Evolutionary conservation across 2,329 filamentous ascomycete species (phyloP).

Genomic region (Penicillium sp.): DNA sequence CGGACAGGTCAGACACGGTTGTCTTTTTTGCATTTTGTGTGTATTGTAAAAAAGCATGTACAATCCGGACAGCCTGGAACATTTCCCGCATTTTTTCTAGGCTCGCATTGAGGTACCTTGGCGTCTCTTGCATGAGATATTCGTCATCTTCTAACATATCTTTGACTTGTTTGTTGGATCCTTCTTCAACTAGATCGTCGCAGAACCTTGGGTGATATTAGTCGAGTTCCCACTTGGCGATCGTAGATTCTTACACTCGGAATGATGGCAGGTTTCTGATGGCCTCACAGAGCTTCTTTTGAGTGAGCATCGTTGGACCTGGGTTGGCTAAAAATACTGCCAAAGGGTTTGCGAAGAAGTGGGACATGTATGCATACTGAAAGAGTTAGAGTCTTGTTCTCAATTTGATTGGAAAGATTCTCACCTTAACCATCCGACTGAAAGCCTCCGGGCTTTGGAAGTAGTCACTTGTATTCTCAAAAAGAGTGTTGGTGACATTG

Average conservation of each 20-base stretch:
- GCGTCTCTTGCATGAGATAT: constrained; percentile 45
- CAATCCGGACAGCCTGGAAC: constrained; percentile 33
- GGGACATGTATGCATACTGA: constrained; percentile 63
- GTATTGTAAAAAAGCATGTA: constrained; percentile 29
- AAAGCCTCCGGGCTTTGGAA: constrained; percentile 60
- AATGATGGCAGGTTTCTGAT: constrained; percentile 60
- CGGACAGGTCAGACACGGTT: constrained; percentile 38
- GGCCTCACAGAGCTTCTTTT: constrained; percentile 52
- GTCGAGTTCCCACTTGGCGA: not conserved
- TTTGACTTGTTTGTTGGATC: constrained; percentile 38
- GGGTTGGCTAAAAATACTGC: constrained; percentile 49
- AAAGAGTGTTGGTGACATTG: constrained; percentile 50
- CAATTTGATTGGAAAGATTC: not conserved
- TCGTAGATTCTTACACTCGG: constrained; percentile 37
- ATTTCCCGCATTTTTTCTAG: constrained; percentile 41
- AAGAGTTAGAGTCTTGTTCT: constrained; percentile 21
- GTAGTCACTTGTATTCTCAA: constrained; percentile 59
- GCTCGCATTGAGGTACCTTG: constrained; percentile 40
- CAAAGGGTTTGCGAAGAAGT: constrained; percentile 62
- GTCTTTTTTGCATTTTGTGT: constrained; percentile 32
- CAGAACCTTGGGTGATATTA: constrained; percentile 35
- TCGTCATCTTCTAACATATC: constrained; percentile 52
- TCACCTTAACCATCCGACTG: constrained; percentile 52
- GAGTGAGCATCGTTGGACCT: constrained; percentile 26
- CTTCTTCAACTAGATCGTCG: constrained; percentile 44